A percentile compares a stretch with the other conserved stretches of the same genome.
Conservation (phyloP, 2,329 filamentous ascomycete genomes). For the Neopestalotiopsis sp. region DNA sequence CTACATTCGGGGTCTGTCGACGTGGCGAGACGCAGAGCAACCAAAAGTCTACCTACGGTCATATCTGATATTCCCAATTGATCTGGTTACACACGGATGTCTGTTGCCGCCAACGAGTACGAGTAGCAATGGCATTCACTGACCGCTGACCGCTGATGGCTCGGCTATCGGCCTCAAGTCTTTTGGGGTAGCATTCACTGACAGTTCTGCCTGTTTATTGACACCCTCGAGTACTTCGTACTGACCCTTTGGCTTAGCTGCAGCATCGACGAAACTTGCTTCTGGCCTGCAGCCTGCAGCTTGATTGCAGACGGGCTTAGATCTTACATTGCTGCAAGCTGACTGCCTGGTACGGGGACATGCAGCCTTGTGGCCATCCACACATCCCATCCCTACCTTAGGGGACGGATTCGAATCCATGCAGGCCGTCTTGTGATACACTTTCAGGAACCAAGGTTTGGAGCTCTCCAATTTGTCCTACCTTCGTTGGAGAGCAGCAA, state of each 20-base stretch:
- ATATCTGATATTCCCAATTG: not conserved
- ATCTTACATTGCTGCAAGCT: not conserved
- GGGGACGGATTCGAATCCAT: slow-evolving; percentile 5
- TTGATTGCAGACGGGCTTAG: slow-evolving; percentile 2
- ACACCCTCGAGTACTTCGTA: not conserved
- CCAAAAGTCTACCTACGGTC: not conserved
- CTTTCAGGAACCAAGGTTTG: not conserved
- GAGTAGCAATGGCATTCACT: not conserved
- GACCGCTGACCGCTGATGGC: slow-evolving; percentile 1
- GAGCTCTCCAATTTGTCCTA: not conserved
- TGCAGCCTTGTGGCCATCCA: slow-evolving; percentile 5
- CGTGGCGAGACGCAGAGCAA: not conserved
- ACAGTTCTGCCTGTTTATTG: not conserved
- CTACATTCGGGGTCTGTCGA: not conserved
- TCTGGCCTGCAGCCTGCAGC: slow-evolving; percentile 4
- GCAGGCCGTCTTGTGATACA: not conserved
- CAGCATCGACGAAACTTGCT: not conserved
- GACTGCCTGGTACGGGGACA: not conserved
- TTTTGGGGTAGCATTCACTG: not conserved
- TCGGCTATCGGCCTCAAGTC: not conserved
- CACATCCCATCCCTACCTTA: not conserved
- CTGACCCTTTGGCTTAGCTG: not conserved
- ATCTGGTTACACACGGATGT: not conserved
- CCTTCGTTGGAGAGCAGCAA: not conserved
- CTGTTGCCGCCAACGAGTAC: not conserved